Evolutionary conservation across 2,329 filamentous ascomycete genomes (phyloP).

Genomic region (Hymenoscyphus linearis): DNA sequence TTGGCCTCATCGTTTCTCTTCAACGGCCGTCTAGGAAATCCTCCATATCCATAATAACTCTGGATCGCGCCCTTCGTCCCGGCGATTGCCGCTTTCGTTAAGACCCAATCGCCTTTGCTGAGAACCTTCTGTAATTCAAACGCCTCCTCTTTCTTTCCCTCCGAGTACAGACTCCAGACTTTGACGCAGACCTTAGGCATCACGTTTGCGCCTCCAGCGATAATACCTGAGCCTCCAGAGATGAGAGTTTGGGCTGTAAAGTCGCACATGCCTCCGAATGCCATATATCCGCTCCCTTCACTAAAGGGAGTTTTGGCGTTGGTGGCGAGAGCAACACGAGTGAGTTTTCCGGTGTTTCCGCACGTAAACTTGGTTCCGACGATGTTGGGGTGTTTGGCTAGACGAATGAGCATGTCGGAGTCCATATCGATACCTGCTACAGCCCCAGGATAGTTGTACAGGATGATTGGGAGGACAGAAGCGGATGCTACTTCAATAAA

Average conservation of each 20-base stretch:
- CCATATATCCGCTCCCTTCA: conserved; percentile 67
- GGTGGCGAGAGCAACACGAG: conserved; percentile 69
- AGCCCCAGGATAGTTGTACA: conserved; percentile 90
- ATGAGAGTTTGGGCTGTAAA: conserved; percentile 79
- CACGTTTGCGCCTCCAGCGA: conserved; percentile 80
- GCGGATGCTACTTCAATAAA: conserved; percentile 63
- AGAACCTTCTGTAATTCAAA: conserved; percentile 71
- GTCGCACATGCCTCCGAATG: conserved; percentile 82
- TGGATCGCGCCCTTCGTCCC: conserved; percentile 83
- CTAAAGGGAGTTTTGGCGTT: conserved; percentile 61
- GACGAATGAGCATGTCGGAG: conserved; percentile 75
- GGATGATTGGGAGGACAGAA: conserved; percentile 70
- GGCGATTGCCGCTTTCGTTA: conserved; percentile 77
- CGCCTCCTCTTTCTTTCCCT: conserved; percentile 71
- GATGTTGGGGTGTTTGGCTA: conserved; percentile 77
- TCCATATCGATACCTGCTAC: conserved; percentile 86
- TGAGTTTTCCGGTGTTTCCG: conserved; percentile 84
- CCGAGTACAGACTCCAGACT: conserved; percentile 70
- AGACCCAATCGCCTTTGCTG: conserved; percentile 73
- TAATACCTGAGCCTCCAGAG: conserved; percentile 76
- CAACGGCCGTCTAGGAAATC: conserved; percentile 67
- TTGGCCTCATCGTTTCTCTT: conserved; percentile 57
- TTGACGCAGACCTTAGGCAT: conserved; percentile 76
- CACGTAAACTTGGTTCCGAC: conserved; percentile 89
- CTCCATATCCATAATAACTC: conserved; percentile 76